A percentile compares a stretch with the other conserved stretches of the same genome.
Evolutionary conservation across 148 eudicot species (phyloP).

Genomic region (Amaranthus hypochondriacus): DNA sequence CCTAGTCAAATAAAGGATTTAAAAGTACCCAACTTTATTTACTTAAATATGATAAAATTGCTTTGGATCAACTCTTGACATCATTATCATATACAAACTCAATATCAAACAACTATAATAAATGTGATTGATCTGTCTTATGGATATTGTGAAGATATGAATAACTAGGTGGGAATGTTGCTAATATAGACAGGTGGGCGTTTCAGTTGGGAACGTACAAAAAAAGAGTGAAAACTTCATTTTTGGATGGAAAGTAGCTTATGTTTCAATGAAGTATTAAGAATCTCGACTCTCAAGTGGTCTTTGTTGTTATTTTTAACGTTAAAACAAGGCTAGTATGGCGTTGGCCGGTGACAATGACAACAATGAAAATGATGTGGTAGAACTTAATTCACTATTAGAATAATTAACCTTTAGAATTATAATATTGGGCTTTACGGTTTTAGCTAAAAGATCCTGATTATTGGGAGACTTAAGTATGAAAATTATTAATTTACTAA

Average conservation of each 20-base stretch:
- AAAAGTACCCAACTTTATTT: too few species aligned
- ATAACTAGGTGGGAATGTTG: not conserved
- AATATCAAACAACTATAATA: too few species aligned
- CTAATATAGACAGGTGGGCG: not conserved
- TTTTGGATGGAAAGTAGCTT: not conserved
- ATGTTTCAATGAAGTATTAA: not conserved
- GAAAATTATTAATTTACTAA: not conserved
- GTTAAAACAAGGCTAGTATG: constrained; percentile 3
- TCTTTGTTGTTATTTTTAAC: not conserved
- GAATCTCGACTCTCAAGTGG: constrained; percentile 16
- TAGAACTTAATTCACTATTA: not conserved
- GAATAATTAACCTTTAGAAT: not conserved
- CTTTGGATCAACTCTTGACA: too few species aligned
- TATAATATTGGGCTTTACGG: constrained; percentile 6
- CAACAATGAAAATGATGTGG: constrained; percentile 20
- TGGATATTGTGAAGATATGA: not conserved
- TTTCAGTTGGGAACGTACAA: not conserved
- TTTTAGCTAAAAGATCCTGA: constrained; percentile 13
- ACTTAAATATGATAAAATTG: too few species aligned
- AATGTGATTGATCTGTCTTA: not conserved
- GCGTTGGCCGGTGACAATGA: constrained; percentile 25
- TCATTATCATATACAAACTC: too few species aligned
- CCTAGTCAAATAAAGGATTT: too few species aligned
- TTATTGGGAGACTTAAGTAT: constrained; percentile 4
- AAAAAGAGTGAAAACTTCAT: not conserved